Base-by-base conservation (phyloP, 768 basidiomycete species). In the Leccinum disarticulatum region DNA sequence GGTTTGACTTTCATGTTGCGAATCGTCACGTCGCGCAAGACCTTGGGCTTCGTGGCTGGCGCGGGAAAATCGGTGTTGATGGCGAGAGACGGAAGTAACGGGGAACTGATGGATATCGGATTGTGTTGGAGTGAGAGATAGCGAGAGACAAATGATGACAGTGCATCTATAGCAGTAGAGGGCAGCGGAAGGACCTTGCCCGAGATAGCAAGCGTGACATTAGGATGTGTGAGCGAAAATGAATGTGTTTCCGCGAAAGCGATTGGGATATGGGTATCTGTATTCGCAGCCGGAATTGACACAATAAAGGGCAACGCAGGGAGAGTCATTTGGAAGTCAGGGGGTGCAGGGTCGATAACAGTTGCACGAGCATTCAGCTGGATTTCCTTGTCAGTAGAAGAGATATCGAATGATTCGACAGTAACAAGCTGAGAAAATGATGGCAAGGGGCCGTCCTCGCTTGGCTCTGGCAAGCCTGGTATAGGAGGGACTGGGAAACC, bases 1-100 rank as follows among this genome's bases (percentile, higher is more conserved):
- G 87, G 80, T 60, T 79, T 83, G 58, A 93, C 79, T 65, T 81
- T 83, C 91, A 93, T 93, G 66, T 89, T 80, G 47, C 79, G 80
- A 60, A 93, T 87, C 3, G 88, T 88, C 47, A 93, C 86, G 62
- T 90, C 77, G 13, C 82, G 83, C 14, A 94, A 77, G 36, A 94
- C 75, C 28, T 82, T 77, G 1, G 92, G 91, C 27, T 78, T 80
- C 5, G 85, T 84, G 50, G 77, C 70, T 1, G 87, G 88, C 1
- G 82, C 81, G 3, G 91, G 92, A 66, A 93, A 93, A 1, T 76
- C 71, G 17, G 83, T 76, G 51, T 73, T 60, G 28, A 80, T 66
- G 10, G 84, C 64, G 28, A 87, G 67, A 36, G 70, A 77, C 0
- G 86, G 82, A 56, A 86, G 66, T n/a, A 87, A 70, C 0, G 85